phyloP scores from a whole-genome alignment of 805 yeast species.

The Saccharomycopsis microspora region DNA sequence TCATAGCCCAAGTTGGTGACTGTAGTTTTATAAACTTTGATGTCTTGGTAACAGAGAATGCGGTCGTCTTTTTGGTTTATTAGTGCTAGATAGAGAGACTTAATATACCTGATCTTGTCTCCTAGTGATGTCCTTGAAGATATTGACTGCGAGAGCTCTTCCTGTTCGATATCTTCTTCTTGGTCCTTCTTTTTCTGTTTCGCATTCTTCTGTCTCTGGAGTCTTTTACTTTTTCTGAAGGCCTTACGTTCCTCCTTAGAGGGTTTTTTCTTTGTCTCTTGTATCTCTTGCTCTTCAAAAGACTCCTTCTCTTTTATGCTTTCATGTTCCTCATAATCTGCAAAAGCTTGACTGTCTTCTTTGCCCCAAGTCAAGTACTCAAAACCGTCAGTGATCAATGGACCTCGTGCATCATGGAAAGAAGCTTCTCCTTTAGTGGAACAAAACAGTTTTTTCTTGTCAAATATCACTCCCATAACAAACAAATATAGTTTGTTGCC shows the following conservation, averaged over 20 bases:
- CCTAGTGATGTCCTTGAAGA: conserved; percentile 1
- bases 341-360: no score
- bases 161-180: conserved; percentile 7
- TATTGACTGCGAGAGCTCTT: background rate
- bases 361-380: no score
- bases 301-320: background rate
- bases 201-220: conserved; percentile 1
- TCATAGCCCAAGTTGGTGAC: conserved; percentile 44
- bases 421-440: no score
- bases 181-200: conserved; percentile 6
- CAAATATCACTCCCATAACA: no score
- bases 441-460: no score
- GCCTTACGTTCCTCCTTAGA: conserved; percentile 13
- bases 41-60: conserved; percentile 38
- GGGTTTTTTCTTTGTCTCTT: background rate
- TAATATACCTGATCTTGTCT: background rate
- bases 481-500: no score
- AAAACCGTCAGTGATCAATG: no score
- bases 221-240: conserved; percentile 11
- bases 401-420: no score
- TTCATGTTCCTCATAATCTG: no score
- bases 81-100: background rate
- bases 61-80: background rate
- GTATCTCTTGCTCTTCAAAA: background rate
- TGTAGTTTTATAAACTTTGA: conserved; percentile 49